A percentile compares a stretch with the other conserved stretches of the same genome.
phyloP scores from a whole-genome alignment of 179 eudicot species.

The Nepenthes alata region DNA sequence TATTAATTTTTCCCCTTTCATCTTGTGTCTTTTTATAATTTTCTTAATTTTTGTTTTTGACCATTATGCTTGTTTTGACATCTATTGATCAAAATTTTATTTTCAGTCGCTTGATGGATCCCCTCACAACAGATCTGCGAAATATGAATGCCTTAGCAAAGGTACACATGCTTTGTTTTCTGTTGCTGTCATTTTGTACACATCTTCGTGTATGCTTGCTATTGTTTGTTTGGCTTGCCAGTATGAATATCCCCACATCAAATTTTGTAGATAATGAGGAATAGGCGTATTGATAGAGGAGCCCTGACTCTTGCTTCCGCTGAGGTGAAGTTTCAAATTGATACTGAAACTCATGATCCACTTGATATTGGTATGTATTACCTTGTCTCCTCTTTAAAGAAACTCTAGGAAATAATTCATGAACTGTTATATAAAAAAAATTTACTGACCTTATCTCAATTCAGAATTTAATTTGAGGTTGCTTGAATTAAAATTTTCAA shows the following conservation, averaged over 20 bases:
- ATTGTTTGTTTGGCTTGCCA: neutral
- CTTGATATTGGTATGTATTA: conserved; percentile 72
- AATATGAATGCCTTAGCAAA: conserved; percentile 88
- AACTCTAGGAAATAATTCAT: neutral
- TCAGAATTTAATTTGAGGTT: too few species aligned
- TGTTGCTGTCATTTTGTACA: neutral
- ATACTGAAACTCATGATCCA: conserved; percentile 96
- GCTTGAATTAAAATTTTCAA: neutral
- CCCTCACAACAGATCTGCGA: conserved; percentile 72
- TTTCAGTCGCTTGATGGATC: conserved; percentile 82
- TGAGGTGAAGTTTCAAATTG: conserved; percentile 95
- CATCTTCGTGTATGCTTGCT: neutral
- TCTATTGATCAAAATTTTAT: conserved; percentile 1
- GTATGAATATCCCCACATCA: neutral
- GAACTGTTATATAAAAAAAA: too few species aligned
- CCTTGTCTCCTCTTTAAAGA: neutral
- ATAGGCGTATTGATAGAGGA: conserved; percentile 91
- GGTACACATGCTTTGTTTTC: conserved; percentile 31
- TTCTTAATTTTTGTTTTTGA: too few species aligned
- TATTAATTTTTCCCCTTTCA: too few species aligned
- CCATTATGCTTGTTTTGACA: conserved; percentile 2
- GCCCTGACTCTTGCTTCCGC: conserved; percentile 98
- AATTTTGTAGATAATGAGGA: conserved; percentile 72
- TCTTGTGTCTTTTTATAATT: too few species aligned
- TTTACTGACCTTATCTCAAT: too few species aligned